These are phyloP conservation scores for Curvularia sp. DNA, from an alignment of 2,329 filamentous ascomycete genomes.

Conservation along the genomic window DNA sequence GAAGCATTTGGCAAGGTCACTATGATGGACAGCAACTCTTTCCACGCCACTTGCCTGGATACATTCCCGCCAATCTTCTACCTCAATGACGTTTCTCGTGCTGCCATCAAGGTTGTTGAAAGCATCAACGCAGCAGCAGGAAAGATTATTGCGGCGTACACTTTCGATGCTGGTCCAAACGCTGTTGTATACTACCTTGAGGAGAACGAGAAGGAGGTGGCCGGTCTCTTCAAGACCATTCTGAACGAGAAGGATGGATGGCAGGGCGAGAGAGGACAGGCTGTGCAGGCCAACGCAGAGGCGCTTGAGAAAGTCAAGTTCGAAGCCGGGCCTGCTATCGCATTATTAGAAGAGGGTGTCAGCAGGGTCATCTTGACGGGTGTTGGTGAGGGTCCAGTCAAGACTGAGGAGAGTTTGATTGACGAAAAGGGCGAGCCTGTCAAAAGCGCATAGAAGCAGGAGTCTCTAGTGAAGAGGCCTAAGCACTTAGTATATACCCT, in stretches of 20 bases:
- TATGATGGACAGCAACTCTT: conserved; percentile 96
- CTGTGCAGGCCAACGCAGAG: conserved; percentile 57
- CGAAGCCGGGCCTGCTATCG: conserved; percentile 48
- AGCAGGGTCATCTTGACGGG: conserved; percentile 89
- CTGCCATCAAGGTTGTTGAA: conserved; percentile 88
- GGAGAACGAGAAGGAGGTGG: conserved; percentile 74
- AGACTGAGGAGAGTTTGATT: conserved; percentile 79
- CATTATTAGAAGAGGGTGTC: conserved; percentile 74
- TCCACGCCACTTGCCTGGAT: conserved; percentile 94
- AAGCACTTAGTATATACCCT: conserved; percentile 14
- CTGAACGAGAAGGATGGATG: conserved; percentile 72
- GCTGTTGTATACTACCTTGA: conserved; percentile 95
- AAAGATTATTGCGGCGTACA: conserved; percentile 87
- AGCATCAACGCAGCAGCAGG: conserved; percentile 83
- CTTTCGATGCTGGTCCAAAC: conserved; percentile 96
- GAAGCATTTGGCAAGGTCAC: conserved; percentile 85
- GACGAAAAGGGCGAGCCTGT: conserved; percentile 61
- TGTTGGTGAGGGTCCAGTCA: conserved; percentile 87
- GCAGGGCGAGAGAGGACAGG: conserved; percentile 64
- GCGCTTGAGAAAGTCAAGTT: conserved; percentile 70
- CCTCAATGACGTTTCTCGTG: conserved; percentile 90
- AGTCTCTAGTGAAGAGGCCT: conserved; percentile 5
- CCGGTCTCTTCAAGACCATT: conserved; percentile 77
- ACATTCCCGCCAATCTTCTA: conserved; percentile 98
- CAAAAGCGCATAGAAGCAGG: conserved; percentile 18